These are phyloP conservation scores for Leptomonas seymouri DNA, from an alignment of 208 protist species.

Conservation along the genomic window DNA sequence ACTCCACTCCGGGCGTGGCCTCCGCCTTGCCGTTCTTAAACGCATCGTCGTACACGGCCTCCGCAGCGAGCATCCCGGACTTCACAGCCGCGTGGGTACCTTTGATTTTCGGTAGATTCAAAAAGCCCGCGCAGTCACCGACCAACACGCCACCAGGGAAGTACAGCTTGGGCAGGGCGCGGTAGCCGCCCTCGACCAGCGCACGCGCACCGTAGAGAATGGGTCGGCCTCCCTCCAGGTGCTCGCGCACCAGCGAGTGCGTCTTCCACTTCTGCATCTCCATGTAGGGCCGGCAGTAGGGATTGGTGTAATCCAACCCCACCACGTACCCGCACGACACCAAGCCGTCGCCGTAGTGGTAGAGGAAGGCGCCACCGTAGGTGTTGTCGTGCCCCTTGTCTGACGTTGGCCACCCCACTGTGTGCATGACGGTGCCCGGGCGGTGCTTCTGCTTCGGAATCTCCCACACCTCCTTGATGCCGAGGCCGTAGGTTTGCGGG, in stretches of 20 bases:
- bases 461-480: constrained; percentile 98
- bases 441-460: constrained; percentile 86
- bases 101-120: constrained; percentile 99
- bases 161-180: constrained; percentile 93
- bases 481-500: constrained; percentile 96
- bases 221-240: constrained; percentile 91
- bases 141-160: constrained; percentile 95
- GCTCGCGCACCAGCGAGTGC: constrained; percentile 74
- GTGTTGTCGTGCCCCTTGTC: constrained; percentile 86
- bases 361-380: constrained; percentile 97
- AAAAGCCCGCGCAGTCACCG: constrained; percentile 97
- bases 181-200: constrained; percentile 96
- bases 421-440: constrained; percentile 94
- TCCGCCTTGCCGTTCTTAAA: constrained; percentile 67
- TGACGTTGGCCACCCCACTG: constrained; percentile 94
- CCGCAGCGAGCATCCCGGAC: constrained; percentile 88
- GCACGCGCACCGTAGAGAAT: constrained; percentile 96
- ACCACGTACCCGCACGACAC: constrained; percentile 95
- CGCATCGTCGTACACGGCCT: constrained; percentile 80
- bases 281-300: constrained; percentile 95
- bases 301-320: constrained; percentile 98
- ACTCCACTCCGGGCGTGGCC: constrained; percentile 50
- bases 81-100: constrained; percentile 98
- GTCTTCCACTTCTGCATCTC: constrained; percentile 97
- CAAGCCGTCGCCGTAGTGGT: constrained; percentile 94